Percentiles rank a stretch among this genome's conserved stretches.
Conservation (phyloP, 768 basidiomycete genomes). For the Panus rudis region DNA sequence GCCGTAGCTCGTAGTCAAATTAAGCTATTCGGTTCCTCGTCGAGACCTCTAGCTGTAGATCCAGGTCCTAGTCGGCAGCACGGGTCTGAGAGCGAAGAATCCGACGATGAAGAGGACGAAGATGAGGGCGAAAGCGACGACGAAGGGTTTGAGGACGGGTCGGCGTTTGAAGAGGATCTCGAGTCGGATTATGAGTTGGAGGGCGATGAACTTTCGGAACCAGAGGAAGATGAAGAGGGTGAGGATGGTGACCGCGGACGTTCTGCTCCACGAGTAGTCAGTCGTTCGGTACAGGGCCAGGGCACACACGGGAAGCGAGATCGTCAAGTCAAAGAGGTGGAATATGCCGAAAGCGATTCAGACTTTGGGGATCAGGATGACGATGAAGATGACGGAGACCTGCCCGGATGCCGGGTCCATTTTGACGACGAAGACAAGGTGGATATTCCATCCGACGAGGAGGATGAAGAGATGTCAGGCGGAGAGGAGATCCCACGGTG, state of each 20-base stretch:
- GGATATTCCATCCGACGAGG: constrained; percentile 42
- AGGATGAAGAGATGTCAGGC: constrained; percentile 32
- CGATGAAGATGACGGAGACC: constrained; percentile 31
- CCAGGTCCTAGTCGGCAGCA: constrained; percentile 17
- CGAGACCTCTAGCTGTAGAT: constrained; percentile 51
- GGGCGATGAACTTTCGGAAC: constrained; percentile 21
- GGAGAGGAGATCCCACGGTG: constrained; percentile 56
- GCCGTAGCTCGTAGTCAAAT: constrained; percentile 77
- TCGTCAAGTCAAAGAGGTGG: constrained; percentile 37
- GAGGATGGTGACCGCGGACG: constrained; percentile 40
- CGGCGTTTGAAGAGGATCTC: constrained; percentile 1
- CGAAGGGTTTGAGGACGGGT: constrained; percentile 13
- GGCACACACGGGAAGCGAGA: constrained; percentile 26
- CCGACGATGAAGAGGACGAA: constrained; percentile 23
- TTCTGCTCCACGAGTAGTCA: constrained; percentile 34
- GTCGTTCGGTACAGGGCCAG: constrained; percentile 33
- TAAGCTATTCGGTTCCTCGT: constrained; percentile 76
- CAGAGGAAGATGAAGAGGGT: constrained; percentile 12
- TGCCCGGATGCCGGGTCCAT: constrained; percentile 25
- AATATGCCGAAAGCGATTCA: constrained; percentile 77
- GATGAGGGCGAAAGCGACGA: constrained; percentile 23
- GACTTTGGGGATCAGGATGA: constrained; percentile 47
- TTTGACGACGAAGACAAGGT: constrained; percentile 41
- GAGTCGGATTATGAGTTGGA: constrained; percentile 21
- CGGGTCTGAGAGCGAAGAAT: constrained; percentile 27